Evolutionary conservation across 1,284 basidiomycete species (phyloP), one percentile per base, ranked within the genome.

Genomic region (Porphyrellus sp.): DNA sequence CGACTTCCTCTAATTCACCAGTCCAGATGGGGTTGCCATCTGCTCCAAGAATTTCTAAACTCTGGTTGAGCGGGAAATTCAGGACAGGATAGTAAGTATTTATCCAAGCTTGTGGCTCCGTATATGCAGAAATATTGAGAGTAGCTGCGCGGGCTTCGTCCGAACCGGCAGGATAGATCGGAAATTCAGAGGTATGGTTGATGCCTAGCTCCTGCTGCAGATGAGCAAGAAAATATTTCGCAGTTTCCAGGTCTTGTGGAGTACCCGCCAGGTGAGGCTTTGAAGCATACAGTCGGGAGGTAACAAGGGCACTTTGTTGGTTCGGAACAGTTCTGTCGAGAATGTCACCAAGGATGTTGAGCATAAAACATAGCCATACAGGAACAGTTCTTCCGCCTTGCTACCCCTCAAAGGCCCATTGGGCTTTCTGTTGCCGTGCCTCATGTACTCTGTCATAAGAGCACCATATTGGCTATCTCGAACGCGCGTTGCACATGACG

Each of bases 61-160:
- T 73, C 44, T 72, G 73, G 46, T 76, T 72, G 18, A 84, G 68
- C 27, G 83, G 83, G 8, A 72, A 78, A 68, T 86, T 86, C 70
- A 88, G 71, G 30, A 83, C 68, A 7, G 87, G 85, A 64, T 83
- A 89, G 68, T 89, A 90, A 46, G 72, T 70, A 51, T 78, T 78
- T 50, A 84, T 77, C 81, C 81, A 85, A 21, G 81, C 82, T 11
- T 63, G 63, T 0, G 81, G 77, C 34, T 68, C 59, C 20, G 54
- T 62, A 30, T 73, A 65, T 57, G 69, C 62, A 37, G 70, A 62
- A 47, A 81, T 76, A 33, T 69, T 65, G 7, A 79, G 68, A 13
- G 80, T 81, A 9, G 78, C 78, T 9, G 64, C 64, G 28, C 72
- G 74, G 30, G 80, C 80, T 33, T 72, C 70, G 2, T 60, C 50